Evolutionary conservation across 2,329 filamentous ascomycete species (phyloP).

Genomic region (Didymella exigua): DNA sequence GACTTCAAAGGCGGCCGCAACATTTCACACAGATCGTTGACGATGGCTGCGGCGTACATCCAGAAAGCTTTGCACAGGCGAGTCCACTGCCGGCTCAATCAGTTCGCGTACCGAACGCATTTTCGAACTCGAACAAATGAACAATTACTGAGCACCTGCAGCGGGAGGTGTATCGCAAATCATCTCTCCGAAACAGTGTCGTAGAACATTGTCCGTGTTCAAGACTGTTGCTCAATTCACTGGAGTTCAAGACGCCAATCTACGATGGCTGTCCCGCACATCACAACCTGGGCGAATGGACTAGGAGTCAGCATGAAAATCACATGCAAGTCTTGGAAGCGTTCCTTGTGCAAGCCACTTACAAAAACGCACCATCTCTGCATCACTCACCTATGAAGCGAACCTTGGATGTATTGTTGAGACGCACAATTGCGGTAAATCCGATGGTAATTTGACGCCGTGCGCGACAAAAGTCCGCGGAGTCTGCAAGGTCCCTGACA

Average conservation of each 20-base stretch:
- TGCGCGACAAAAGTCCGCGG: constrained; percentile 2
- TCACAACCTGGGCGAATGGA: not conserved
- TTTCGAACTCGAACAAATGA: not conserved
- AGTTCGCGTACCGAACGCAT: not conserved
- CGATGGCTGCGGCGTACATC: not conserved
- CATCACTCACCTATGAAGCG: constrained; percentile 13
- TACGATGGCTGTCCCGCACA: too few species aligned
- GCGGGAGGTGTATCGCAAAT: too few species aligned
- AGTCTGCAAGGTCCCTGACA: constrained; percentile 1
- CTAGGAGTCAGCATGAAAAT: not conserved
- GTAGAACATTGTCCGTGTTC: not conserved
- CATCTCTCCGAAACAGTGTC: too few species aligned
- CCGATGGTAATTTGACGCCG: constrained; percentile 13
- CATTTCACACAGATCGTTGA: not conserved
- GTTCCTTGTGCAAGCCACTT: constrained; percentile 10
- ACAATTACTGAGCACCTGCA: too few species aligned
- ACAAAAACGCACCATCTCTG: constrained; percentile 13
- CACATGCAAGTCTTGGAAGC: constrained; percentile 9
- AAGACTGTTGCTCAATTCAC: too few species aligned
- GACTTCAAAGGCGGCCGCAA: not conserved
- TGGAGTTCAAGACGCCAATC: too few species aligned
- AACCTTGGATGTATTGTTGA: constrained; percentile 14
- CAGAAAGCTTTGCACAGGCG: not conserved
- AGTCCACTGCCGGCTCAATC: not conserved
- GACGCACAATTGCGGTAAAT: constrained; percentile 16